Base-by-base conservation (phyloP, 2,329 filamentous ascomycete genomes). In the Botrytis byssoidea region DNA sequence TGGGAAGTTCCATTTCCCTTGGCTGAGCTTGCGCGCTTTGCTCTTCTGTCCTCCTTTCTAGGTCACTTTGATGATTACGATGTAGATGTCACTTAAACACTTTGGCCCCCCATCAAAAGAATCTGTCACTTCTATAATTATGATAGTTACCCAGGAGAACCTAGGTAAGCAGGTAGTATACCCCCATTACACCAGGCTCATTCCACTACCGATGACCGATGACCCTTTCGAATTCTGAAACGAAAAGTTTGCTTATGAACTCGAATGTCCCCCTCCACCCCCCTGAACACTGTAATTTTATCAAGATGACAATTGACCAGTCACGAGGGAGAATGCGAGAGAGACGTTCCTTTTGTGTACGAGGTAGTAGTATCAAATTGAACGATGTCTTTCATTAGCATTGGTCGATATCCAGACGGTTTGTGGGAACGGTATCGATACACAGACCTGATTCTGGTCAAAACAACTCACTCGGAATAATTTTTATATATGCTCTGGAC, bases 401-500 rank as follows among this genome's bases (percentile, higher is more conserved):
- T 29, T 32, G 61, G 40, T 7, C 42, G 40, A 44, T 32, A 42
- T 64, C 20, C 40, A 29, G 40, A 22, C 8, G 37, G 59, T 61
- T 44, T 3, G n/a, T 42, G 22, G 25, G 35, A 44, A 64, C 42
- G 10, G 18, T 22, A 22, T 44, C 44, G n/a, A 40, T 44, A n/a
- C 40, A 42, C 40, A 29, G 61, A 46, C 61, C 37, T 29, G 40
- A 42, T 2, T n/a, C 40, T 42, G 37, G 37, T 64, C 37, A 64
- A 64, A n/a, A n/a, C n/a, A 64, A 64, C 61, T 32, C 61, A 7
- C 40, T n/a, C 61, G 2, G 18, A 44, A 44, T 6, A 22, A 32
- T 42, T 65, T 65, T 46, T 65, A 65, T 44, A 65, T 65, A 25
- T 65, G n/a, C 40, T 65, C 61, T 20, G n/a, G n/a, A 55, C 51